A percentile compares a stretch with the other conserved stretches of the same genome.
Conservation (phyloP, 1,284 basidiomycete species). For the Ustilago tritici region DNA sequence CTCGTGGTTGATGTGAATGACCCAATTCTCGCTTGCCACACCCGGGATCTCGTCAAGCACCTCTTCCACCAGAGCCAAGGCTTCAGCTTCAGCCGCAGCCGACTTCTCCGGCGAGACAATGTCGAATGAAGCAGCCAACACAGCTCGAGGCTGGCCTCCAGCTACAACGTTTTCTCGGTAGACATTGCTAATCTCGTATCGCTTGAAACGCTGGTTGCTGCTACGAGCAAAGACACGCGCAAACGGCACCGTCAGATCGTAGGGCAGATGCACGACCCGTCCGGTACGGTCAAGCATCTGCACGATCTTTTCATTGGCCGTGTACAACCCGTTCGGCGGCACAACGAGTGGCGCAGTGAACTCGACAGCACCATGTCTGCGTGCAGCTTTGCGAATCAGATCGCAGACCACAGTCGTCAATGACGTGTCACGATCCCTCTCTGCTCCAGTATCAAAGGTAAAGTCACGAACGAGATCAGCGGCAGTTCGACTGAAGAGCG, state of each 20-base stretch:
- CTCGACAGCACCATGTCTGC: conserved; percentile 88
- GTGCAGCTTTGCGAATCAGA: conserved; percentile 81
- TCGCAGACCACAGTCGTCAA: conserved; percentile 83
- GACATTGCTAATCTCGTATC: conserved; percentile 79
- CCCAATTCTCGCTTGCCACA: conserved; percentile 61
- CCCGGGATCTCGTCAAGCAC: conserved; percentile 66
- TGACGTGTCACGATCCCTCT: conserved; percentile 78
- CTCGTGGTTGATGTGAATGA: conserved; percentile 66
- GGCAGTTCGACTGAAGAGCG: conserved; percentile 71
- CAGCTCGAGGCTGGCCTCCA: conserved; percentile 69
- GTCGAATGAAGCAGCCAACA: conserved; percentile 68
- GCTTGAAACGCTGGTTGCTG: conserved; percentile 83
- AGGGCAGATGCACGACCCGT: conserved; percentile 68
- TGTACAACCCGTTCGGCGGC: conserved; percentile 77
- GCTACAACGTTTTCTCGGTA: conserved; percentile 69
- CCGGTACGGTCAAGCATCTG: conserved; percentile 78
- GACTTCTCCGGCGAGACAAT: conserved; percentile 68
- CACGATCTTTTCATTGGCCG: conserved; percentile 86
- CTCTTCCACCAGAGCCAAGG: conserved; percentile 64
- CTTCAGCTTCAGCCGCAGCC: conserved; percentile 68
- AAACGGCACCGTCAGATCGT: conserved; percentile 77
- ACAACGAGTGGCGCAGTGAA: conserved; percentile 85
- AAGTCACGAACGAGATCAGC: conserved; percentile 77
- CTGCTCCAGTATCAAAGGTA: conserved; percentile 81
- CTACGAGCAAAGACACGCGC: conserved; percentile 84